Base-by-base conservation (phyloP, 2,329 filamentous ascomycete species). In the Microcyclospora pomicola region DNA sequence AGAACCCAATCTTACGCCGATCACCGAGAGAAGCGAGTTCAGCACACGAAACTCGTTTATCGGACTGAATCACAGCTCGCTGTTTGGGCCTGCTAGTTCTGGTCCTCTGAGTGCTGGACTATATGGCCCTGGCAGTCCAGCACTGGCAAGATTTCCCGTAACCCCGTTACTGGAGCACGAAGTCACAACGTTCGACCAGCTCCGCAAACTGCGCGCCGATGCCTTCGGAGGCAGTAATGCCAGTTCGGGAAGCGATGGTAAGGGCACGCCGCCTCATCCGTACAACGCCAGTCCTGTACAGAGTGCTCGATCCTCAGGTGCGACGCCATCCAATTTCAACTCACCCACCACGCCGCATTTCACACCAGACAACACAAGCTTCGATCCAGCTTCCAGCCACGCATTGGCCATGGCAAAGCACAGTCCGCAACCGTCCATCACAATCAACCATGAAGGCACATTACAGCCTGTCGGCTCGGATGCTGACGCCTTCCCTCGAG, bases 21-120 rank as follows among this genome's bases (percentile, higher is more conserved):
- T 98, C 50, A 96, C 88, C 0, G 91, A 96, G 58, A 75, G 87
- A 10, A 93, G 84, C 42, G 91, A 98, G 60, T 95, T 93, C 66
- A 94, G 85, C 31, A 94, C 92, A 42, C 77, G 91, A 33, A 96
- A 95, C 56, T 92, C 83, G 1, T 75, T 93, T 41, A 82, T 92
- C 65, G 48, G 48, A 33, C 43, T 51, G 15, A 84, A 80, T 41
- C 65, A 88, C 43, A 73, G 75, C 33, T 59, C 61, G 15, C 62
- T 64, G 38, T 61, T 63, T 42, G 55, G 61, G 9, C 62, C 65
- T 2, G 60, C 64, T 42, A 73, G 67, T 40, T 73, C 64, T 31
- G 63, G 56, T 40, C 61, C 68, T 0, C 51, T 84, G 2, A 68
- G 77, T 27, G 12, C 30, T 9, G 30, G 30, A 31, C 5, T 31